Evolutionary conservation across 1,284 basidiomycete species (phyloP).

Genomic region (Puccinia triticina): DNA sequence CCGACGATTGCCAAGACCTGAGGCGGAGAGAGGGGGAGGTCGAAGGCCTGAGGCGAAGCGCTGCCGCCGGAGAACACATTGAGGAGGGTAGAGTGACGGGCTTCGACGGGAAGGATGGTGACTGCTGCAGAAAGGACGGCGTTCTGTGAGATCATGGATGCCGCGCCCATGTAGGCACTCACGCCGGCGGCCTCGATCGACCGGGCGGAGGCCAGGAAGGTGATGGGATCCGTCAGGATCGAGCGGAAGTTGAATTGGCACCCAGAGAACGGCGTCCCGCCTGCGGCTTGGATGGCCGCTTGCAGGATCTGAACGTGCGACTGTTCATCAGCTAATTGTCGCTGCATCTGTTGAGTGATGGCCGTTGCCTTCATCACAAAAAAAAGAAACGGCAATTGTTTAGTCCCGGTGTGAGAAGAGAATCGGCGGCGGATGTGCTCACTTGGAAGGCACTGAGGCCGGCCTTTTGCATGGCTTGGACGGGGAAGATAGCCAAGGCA

Average conservation of each 20-base stretch:
- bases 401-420: neutral
- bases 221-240: constrained; percentile 43
- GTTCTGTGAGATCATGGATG: constrained; percentile 63
- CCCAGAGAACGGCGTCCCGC: constrained; percentile 38
- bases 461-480: constrained; percentile 35
- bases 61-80: constrained; percentile 70
- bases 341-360: constrained; percentile 41
- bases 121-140: constrained; percentile 71
- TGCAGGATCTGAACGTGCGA: constrained; percentile 42
- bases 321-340: constrained; percentile 37
- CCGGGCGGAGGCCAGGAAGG: constrained; percentile 34
- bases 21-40: constrained; percentile 69
- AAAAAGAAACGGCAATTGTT: neutral
- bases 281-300: constrained; percentile 45
- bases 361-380: constrained; percentile 34
- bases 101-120: constrained; percentile 77
- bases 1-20: constrained; percentile 76
- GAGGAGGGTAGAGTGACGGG: constrained; percentile 72
- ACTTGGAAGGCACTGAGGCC: constrained; percentile 47
- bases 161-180: constrained; percentile 41
- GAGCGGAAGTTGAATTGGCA: constrained; percentile 51
- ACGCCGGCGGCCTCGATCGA: constrained; percentile 43
- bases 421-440: neutral
- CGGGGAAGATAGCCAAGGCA: constrained; percentile 42
- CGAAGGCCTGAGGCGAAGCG: constrained; percentile 71